These are phyloP conservation scores for Acer campestre DNA, from an alignment of 345 rosid genomes.

Conservation along the genomic window DNA sequence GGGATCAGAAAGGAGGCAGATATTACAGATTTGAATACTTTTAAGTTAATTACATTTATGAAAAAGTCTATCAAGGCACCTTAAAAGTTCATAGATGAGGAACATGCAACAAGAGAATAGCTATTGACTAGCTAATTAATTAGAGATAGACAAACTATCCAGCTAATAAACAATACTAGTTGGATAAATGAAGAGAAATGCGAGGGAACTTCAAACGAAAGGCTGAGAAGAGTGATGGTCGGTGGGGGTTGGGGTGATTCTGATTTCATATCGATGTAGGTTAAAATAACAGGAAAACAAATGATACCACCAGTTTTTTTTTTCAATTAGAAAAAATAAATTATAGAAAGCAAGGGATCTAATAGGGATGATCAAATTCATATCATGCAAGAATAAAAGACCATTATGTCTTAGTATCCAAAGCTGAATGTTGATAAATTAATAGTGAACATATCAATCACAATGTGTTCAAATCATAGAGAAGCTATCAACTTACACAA, in stretches of 20 bases:
- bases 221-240: neutral
- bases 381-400: neutral
- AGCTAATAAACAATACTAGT: neutral
- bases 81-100: neutral
- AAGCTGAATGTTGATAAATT: neutral
- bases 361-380: neutral
- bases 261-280: neutral
- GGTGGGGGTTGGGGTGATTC: neutral
- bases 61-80: neutral
- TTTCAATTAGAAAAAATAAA: neutral
- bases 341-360: neutral
- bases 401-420: neutral
- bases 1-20: neutral
- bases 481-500: conserved; percentile 62
- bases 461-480: neutral
- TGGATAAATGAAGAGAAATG: neutral
- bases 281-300: neutral
- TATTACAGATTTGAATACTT: neutral
- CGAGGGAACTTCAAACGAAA: too few relatives aligned
- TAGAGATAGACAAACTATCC: neutral
- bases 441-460: neutral
- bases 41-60: neutral
- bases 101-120: neutral
- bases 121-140: neutral
- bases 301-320: neutral